Evolutionary conservation across 495 filamentous ascomycete genomes (phyloP).

Genomic region (Rusavskia elegans): DNA sequence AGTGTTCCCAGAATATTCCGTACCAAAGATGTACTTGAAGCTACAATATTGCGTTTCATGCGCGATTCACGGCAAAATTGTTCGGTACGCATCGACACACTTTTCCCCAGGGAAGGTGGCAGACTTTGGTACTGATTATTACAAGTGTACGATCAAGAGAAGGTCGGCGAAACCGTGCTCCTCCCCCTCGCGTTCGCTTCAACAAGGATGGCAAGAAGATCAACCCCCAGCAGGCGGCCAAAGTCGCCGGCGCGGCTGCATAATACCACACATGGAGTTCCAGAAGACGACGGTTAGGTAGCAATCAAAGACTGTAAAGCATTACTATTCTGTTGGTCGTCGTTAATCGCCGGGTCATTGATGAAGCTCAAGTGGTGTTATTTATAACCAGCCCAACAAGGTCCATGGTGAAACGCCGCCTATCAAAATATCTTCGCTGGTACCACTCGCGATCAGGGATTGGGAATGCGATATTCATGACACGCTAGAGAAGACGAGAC

Average conservation of each 20-base stretch:
- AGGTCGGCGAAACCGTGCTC: slow-evolving; percentile 96
- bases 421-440: too few species aligned
- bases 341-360: too few species aligned
- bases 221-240: slow-evolving; percentile 70
- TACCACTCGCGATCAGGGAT: too few species aligned
- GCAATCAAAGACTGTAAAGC: neutral
- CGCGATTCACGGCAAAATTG: slow-evolving; percentile 99
- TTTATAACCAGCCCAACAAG: too few species aligned
- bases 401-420: too few species aligned
- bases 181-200: slow-evolving; percentile 90
- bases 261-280: neutral
- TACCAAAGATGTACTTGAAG: slow-evolving; percentile 99
- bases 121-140: neutral
- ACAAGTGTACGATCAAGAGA: slow-evolving; percentile 88
- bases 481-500: too few species aligned
- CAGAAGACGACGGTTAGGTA: neutral
- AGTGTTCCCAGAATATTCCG: slow-evolving; percentile 96
- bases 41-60: slow-evolving; percentile 99
- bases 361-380: too few species aligned
- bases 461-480: too few species aligned
- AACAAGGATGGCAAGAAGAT: slow-evolving; percentile 99
- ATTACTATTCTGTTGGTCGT: too few species aligned
- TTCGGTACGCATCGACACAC: slow-evolving; percentile 49
- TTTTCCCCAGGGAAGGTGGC: neutral
- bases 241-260: slow-evolving; percentile 26